A percentile compares a stretch with the other conserved stretches of the same genome.
Evolutionary conservation across 176 grass and related monocot species (phyloP).

Genomic region (Musa acuminata): DNA sequence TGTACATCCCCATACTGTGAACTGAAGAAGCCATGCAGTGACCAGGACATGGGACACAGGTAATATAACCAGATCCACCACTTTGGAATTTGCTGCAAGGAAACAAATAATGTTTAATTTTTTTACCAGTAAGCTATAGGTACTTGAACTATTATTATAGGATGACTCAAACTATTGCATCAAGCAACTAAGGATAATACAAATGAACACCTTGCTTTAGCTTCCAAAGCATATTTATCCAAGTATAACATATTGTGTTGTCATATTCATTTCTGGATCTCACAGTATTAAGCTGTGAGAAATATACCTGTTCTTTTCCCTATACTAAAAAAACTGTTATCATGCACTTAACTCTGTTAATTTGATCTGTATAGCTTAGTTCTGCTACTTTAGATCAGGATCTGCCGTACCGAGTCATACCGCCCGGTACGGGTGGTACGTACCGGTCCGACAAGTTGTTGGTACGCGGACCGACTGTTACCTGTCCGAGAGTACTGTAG

Average conservation of each 20-base stretch:
- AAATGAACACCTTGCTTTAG: neutral
- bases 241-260: neutral
- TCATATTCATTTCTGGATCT: neutral
- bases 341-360: too few species aligned
- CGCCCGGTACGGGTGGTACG: too few species aligned
- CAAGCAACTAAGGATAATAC: neutral
- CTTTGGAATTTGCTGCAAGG: conserved; percentile 67
- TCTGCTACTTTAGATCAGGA: too few species aligned
- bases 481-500: too few species aligned
- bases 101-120: neutral
- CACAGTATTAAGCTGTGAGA: too few species aligned
- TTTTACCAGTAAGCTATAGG: neutral
- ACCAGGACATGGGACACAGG: conserved; percentile 38
- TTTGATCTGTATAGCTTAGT: too few species aligned
- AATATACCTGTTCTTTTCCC: too few species aligned
- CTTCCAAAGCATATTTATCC: neutral
- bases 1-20: conserved; percentile 52
- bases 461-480: too few species aligned
- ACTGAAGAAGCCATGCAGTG: conserved; percentile 53
- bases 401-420: too few species aligned
- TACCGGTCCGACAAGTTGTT: too few species aligned
- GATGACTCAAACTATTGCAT: neutral
- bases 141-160: neutral
- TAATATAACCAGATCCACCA: conserved; percentile 94
- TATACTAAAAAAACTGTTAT: too few species aligned